Percentiles rank a stretch among this genome's conserved stretches.
phyloP scores from a whole-genome alignment of 768 basidiomycete genomes.

The Clathrus columnatus region DNA sequence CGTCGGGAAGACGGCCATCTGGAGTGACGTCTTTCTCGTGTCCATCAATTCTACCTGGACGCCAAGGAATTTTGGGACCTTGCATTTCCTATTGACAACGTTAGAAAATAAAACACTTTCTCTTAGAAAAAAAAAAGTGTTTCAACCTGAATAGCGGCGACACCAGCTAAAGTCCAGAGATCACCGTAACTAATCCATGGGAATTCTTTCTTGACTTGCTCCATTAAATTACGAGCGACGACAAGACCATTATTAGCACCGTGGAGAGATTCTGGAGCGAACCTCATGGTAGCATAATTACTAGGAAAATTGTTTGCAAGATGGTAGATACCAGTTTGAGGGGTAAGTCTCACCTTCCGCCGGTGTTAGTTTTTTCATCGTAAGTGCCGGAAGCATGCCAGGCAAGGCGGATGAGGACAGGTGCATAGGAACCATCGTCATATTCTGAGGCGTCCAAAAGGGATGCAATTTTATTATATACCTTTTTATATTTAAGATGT shows the following conservation, averaged over 20 bases:
- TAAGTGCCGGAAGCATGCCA: conserved; percentile 95
- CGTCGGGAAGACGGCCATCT: conserved; percentile 88
- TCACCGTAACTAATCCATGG: conserved; percentile 95
- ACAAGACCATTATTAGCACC: conserved; percentile 77
- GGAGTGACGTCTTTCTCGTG: conserved; percentile 65
- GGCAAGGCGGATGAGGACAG: conserved; percentile 80
- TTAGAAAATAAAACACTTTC: not conserved
- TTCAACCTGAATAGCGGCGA: conserved; percentile 68
- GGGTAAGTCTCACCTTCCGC: conserved; percentile 55
- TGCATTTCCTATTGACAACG: conserved; percentile 63
- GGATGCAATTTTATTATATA: conserved; percentile 86
- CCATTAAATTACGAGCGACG: conserved; percentile 74
- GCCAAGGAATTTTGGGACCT: conserved; percentile 90
- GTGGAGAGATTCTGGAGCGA: conserved; percentile 79
- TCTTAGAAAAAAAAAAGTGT: not conserved
- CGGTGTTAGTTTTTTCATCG: conserved; percentile 67
- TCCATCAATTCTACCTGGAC: conserved; percentile 88
- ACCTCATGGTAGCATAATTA: conserved; percentile 99
- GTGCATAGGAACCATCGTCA: conserved; percentile 88
- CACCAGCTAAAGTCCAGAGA: conserved; percentile 93
- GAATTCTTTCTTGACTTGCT: conserved; percentile 80
- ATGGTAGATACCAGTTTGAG: conserved; percentile 4
- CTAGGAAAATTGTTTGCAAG: conserved; percentile 27
- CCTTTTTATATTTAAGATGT: conserved; percentile 32
- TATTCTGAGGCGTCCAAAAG: conserved; percentile 67